Percentiles rank a stretch among this genome's conserved stretches.
Conservation (phyloP, 1,139 yeast genomes). For the Taphrina sp. region DNA sequence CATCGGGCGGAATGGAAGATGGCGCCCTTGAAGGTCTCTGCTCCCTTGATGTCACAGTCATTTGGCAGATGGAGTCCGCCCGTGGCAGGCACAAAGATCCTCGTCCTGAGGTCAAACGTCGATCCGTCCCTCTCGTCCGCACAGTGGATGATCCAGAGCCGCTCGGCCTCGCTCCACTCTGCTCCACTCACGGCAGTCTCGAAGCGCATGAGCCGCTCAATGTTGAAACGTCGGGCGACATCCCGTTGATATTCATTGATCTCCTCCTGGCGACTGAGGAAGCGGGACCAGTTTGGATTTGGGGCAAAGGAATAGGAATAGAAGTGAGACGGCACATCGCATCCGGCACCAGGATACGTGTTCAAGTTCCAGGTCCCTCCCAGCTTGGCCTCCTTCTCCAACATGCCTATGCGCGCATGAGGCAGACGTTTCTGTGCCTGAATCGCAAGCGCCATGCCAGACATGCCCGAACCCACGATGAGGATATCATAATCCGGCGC, state of each 20-base stretch:
- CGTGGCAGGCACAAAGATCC: slow-evolving; percentile 37
- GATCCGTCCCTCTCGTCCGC: slow-evolving; percentile 34
- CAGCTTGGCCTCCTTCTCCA: slow-evolving; percentile 19
- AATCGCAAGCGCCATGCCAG: slow-evolving; percentile 31
- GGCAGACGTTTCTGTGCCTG: slow-evolving; percentile 15
- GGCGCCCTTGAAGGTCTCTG: slow-evolving; percentile 41
- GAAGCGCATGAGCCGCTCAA: slow-evolving; percentile 37
- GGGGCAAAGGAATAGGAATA: slow-evolving; percentile 41
- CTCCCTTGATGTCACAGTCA: slow-evolving; percentile 40
- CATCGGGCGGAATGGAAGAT: slow-evolving; percentile 41
- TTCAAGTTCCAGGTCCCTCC: slow-evolving; percentile 29
- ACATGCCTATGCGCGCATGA: slow-evolving; percentile 18
- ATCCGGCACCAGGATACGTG: slow-evolving; percentile 29
- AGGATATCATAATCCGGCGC: slow-evolving; percentile 22
- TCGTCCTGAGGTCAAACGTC: slow-evolving; percentile 28
- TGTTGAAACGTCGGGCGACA: slow-evolving; percentile 39
- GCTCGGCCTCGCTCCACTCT: slow-evolving; percentile 39
- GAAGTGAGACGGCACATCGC: slow-evolving; percentile 38
- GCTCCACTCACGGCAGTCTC: slow-evolving; percentile 36
- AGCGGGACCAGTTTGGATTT: slow-evolving; percentile 41
- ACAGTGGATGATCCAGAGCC: slow-evolving; percentile 39
- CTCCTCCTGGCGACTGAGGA: slow-evolving; percentile 40
- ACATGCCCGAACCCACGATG: slow-evolving; percentile 29
- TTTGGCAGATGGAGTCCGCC: slow-evolving; percentile 40
- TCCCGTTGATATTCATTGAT: slow-evolving; percentile 39